Conservation (phyloP, 106 monocot genomes). For the Platanthera guangdongensis region DNA sequence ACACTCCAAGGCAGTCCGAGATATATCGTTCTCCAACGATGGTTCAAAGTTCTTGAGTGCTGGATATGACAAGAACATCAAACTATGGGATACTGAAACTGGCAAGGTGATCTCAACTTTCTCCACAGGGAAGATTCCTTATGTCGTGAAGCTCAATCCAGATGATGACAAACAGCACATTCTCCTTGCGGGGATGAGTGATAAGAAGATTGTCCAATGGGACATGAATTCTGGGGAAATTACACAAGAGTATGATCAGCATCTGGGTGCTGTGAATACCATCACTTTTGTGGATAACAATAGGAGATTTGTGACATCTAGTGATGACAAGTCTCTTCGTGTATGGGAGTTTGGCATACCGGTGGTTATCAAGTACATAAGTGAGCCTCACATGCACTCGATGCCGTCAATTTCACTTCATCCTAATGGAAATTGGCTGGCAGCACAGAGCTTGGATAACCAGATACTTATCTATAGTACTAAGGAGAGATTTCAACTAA, state of each 20-base stretch:
- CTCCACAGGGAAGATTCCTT: conserved; percentile 90
- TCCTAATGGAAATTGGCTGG: conserved; percentile 90
- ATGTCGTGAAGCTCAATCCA: conserved; percentile 95
- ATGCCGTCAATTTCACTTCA: conserved; percentile 94
- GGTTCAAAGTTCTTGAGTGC: conserved; percentile 87
- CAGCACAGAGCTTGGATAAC: conserved; percentile 96
- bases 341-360: conserved; percentile 99
- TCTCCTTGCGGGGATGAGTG: conserved; percentile 91
- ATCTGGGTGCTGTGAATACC: conserved; percentile 92
- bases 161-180: conserved; percentile 95
- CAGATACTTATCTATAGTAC: conserved; percentile 97
- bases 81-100: conserved; percentile 96
- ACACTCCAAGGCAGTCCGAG: conserved; percentile 90
- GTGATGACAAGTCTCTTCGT: conserved; percentile 94
- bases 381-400: conserved; percentile 99
- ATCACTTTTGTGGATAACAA: conserved; percentile 99
- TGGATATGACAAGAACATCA: conserved; percentile 92
- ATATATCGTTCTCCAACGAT: conserved; percentile 90
- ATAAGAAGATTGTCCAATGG: conserved; percentile 99
- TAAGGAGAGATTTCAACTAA: conserved; percentile 96
- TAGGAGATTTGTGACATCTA: conserved; percentile 91
- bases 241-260: conserved; percentile 97
- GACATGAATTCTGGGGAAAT: conserved; percentile 88
- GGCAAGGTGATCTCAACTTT: conserved; percentile 95
- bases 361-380: conserved; percentile 96